Conservation (phyloP, 495 filamentous ascomycete species). For the Neurospora sp. region DNA sequence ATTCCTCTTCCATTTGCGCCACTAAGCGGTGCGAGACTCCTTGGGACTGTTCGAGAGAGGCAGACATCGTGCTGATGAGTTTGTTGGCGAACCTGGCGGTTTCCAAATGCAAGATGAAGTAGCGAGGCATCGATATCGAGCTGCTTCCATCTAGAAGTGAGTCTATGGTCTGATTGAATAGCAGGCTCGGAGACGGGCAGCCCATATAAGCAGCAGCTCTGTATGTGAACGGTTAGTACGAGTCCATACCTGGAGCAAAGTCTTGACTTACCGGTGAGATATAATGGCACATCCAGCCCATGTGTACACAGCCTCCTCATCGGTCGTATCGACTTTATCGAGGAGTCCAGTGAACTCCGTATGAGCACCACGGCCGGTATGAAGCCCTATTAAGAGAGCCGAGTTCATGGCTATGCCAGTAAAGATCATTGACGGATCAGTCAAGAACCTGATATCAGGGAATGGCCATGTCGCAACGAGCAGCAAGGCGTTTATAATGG, state of each 20-base stretch:
- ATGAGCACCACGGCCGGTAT: slow-evolving; percentile 32
- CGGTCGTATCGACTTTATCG: slow-evolving; percentile 23
- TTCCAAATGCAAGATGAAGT: slow-evolving; percentile 32
- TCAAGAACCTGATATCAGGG: slow-evolving; percentile 31
- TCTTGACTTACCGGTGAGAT: slow-evolving; percentile 24
- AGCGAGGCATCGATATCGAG: slow-evolving; percentile 25
- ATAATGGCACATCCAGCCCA: slow-evolving; percentile 38
- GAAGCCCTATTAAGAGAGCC: slow-evolving; percentile 28
- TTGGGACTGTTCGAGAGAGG: slow-evolving; percentile 29
- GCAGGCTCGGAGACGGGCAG: slow-evolving; percentile 25
- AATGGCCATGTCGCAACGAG: slow-evolving; percentile 34
- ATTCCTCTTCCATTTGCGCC: slow-evolving; percentile 34
- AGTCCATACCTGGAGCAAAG: neutral
- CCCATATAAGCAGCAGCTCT: slow-evolving; percentile 29
- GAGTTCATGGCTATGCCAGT: slow-evolving; percentile 31
- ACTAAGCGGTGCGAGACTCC: slow-evolving; percentile 32
- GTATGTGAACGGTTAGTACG: neutral
- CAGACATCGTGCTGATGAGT: slow-evolving; percentile 29
- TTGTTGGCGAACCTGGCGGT: slow-evolving; percentile 32
- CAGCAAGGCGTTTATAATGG: slow-evolving; percentile 34
- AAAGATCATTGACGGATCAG: slow-evolving; percentile 33
- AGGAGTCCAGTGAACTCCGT: slow-evolving; percentile 28
- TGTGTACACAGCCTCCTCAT: slow-evolving; percentile 35
- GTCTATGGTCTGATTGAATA: slow-evolving; percentile 35
- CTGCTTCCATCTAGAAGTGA: slow-evolving; percentile 27